Conservation (phyloP, 768 basidiomycete species). For the Asterophora lycoperdoides region DNA sequence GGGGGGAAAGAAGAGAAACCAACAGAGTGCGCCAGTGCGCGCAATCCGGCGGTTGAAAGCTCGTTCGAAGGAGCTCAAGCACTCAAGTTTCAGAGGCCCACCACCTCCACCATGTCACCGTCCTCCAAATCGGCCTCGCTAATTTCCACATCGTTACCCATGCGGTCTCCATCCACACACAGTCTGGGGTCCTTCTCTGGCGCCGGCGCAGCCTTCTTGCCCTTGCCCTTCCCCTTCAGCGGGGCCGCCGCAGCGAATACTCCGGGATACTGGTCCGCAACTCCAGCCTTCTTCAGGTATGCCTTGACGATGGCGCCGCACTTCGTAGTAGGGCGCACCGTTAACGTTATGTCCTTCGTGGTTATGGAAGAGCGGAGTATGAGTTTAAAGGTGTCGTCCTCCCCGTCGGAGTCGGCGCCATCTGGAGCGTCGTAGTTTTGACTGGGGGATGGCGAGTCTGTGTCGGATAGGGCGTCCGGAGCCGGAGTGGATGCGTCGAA, state of each 20-base stretch:
- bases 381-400: constrained; percentile 61
- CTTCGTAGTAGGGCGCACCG: constrained; percentile 69
- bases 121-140: constrained; percentile 71
- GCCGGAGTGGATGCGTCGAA: constrained; percentile 4
- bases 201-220: neutral
- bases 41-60: no score
- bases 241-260: constrained; percentile 26
- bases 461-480: constrained; percentile 13
- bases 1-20: neutral
- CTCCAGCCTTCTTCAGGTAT: constrained; percentile 64
- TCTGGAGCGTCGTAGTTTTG: constrained; percentile 19
- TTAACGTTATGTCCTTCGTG: constrained; percentile 58
- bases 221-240: constrained; percentile 28
- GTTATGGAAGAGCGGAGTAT: constrained; percentile 50
- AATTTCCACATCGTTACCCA: constrained; percentile 57
- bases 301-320: constrained; percentile 74
- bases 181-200: constrained; percentile 43
- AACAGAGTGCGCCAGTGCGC: no score
- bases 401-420: constrained; percentile 38
- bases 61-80: no score
- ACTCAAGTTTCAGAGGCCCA: constrained; percentile 42
- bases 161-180: constrained; percentile 67
- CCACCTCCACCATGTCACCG: constrained; percentile 74
- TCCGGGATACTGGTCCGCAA: constrained; percentile 50
- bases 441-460: constrained; percentile 13